Evolutionary conservation across 371 early-diverging fungal species (phyloP), one percentile per base, ranked within the genome.

Genomic region (Rhizopus delemar): DNA sequence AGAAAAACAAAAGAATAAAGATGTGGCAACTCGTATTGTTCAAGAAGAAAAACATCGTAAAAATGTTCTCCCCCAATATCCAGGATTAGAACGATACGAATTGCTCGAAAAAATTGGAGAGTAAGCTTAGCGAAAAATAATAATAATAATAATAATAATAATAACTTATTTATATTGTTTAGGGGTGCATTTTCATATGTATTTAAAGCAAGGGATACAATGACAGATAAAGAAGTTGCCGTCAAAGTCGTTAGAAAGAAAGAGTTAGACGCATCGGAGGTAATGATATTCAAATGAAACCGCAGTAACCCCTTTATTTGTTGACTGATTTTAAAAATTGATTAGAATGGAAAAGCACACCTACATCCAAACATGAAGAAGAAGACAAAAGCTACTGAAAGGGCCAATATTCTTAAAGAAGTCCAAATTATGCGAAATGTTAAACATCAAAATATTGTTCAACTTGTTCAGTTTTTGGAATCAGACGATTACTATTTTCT

Each of bases 181-280:
- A 88, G 88, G 64, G 92, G 92, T 49, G 92, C 91, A 33, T 92
- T 92, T 71, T 89, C 89, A 49, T 87, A 80, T 58, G 92, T 92
- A 3, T 91, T 85, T 74, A 77, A 82, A 57, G 92, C 90, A 5
- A 75, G 75, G 51, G 84, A 88, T 56, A 69, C 63, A 16, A 68
- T 69, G 33, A 86, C 80, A 2, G 78, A 82, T 28, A 64, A 84
- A 50, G 62, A 81, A 38, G 93, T 94, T 4, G 95, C 93, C 8
- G 80, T 94, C 64, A 94, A 94, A 69, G 86, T 90, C 0, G 90
- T 93, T 3, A 70, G 85, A 63, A 89, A 87, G 53, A 70, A 55
- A 33, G 85, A 85, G 33, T 66, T 84, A 49, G 82, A 80, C 62
- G 74, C 80, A 13, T 76, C 75, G 39, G 82, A 82, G 75, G 83